Evolutionary conservation across 1,284 basidiomycete species (phyloP).

Genomic region (Melampsora larici-populina): DNA sequence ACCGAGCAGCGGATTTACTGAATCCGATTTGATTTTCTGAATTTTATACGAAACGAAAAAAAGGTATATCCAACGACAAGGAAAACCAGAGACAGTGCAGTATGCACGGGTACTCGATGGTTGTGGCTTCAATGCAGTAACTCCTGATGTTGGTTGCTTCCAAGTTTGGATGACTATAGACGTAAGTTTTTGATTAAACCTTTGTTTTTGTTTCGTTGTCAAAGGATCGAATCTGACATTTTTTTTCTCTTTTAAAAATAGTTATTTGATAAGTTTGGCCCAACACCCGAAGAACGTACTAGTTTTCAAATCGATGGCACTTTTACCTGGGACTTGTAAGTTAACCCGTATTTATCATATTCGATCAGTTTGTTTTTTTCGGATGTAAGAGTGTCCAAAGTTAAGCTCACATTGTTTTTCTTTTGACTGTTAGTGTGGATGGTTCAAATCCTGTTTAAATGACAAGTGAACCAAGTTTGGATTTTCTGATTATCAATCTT

Average conservation of each 20-base stretch:
- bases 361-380: too few species aligned
- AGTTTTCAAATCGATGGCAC: background rate
- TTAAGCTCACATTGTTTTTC: too few species aligned
- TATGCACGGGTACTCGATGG: background rate
- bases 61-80: background rate
- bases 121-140: background rate
- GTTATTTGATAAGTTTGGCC: background rate
- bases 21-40: too few species aligned
- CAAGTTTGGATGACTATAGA: background rate
- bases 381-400: too few species aligned
- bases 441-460: too few species aligned
- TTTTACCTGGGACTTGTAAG: background rate
- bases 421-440: too few species aligned
- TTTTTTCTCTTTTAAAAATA: background rate
- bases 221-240: background rate
- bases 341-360: background rate
- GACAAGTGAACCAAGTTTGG: too few species aligned
- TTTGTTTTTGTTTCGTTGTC: background rate
- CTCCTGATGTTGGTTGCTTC: background rate
- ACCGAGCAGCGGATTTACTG: too few species aligned
- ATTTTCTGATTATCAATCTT: too few species aligned
- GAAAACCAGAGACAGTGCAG: background rate
- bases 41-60: too few species aligned
- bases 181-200: background rate
- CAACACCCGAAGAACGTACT: background rate